Percentiles rank a stretch among this genome's conserved stretches.
Conservation (phyloP, 1,284 basidiomycete genomes). For the Neonothopanus nambi region DNA sequence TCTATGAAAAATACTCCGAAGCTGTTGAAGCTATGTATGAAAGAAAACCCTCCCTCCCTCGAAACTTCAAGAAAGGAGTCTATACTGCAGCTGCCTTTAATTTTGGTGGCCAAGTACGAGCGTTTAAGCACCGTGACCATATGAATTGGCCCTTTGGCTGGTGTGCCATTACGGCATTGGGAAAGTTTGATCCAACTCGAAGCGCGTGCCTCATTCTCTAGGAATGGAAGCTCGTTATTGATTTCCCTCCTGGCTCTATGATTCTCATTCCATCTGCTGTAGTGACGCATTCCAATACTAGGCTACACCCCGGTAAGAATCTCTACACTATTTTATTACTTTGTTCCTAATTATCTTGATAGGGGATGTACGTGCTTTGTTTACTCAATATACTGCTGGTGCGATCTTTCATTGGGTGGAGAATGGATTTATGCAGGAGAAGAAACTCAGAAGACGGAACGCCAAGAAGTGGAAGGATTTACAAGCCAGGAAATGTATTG, state of each 20-base stretch:
- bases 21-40: neutral
- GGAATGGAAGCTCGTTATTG: neutral
- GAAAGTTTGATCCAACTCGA: conserved; percentile 5
- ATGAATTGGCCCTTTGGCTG: neutral
- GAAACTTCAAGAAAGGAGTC: neutral
- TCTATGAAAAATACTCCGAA: neutral
- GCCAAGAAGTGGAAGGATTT: neutral
- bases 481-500: neutral
- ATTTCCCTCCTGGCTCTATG: too few species aligned
- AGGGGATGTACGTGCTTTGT: neutral
- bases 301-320: too few species aligned
- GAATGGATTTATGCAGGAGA: neutral
- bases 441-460: too few species aligned
- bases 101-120: neutral
- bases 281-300: conserved; percentile 9
- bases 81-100: conserved; percentile 9
- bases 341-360: neutral
- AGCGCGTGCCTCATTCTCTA: neutral
- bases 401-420: conserved; percentile 8
- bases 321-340: too few species aligned
- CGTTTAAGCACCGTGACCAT: conserved; percentile 5
- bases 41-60: neutral
- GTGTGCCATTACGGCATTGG: conserved; percentile 7
- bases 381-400: conserved; percentile 6
- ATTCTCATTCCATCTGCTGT: too few species aligned